Conservation (phyloP, 208 protist genomes). For the Crithidia expoeki region DNA sequence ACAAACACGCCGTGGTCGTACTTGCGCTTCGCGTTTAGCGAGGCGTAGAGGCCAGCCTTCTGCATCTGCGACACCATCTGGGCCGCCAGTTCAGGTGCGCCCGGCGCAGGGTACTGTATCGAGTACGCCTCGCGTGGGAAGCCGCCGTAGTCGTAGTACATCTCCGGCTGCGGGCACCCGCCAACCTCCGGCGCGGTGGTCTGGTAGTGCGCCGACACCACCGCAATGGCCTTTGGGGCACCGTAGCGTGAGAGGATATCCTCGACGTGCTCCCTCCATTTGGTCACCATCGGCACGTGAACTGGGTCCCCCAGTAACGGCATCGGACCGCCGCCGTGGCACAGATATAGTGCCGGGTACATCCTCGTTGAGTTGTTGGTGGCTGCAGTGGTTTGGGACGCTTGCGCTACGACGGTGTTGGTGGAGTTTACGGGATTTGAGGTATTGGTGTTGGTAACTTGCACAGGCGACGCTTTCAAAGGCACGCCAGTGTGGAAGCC, state of each 20-base stretch:
- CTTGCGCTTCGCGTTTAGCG: slow-evolving; percentile 44
- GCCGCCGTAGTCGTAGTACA: slow-evolving; percentile 91
- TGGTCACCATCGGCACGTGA: slow-evolving; percentile 38
- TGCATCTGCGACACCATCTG: slow-evolving; percentile 44
- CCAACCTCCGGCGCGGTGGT: slow-evolving; percentile 44
- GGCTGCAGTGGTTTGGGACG: no score
- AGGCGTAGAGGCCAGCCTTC: slow-evolving; percentile 33
- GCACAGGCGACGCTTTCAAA: background rate
- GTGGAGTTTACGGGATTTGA: background rate
- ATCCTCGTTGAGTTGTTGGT: background rate
- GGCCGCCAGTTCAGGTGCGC: slow-evolving; percentile 37
- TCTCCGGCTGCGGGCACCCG: slow-evolving; percentile 23
- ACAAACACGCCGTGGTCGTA: slow-evolving; percentile 91
- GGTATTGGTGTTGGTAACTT: background rate
- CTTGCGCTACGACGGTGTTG: background rate
- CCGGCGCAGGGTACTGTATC: slow-evolving; percentile 72
- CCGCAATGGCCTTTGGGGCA: slow-evolving; percentile 64
- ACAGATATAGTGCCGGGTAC: slow-evolving; percentile 69
- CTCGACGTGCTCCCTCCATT: slow-evolving; percentile 43
- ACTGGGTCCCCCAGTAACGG: slow-evolving; percentile 58
- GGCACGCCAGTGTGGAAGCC: background rate
- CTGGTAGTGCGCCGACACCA: slow-evolving; percentile 90
- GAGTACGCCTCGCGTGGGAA: slow-evolving; percentile 82
- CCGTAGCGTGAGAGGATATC: slow-evolving; percentile 39
- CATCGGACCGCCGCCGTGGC: slow-evolving; percentile 72